Evolutionary conservation across 371 early-diverging fungal species (phyloP), one percentile per base, ranked within the genome.

Genomic region (Mortierella sp.): DNA sequence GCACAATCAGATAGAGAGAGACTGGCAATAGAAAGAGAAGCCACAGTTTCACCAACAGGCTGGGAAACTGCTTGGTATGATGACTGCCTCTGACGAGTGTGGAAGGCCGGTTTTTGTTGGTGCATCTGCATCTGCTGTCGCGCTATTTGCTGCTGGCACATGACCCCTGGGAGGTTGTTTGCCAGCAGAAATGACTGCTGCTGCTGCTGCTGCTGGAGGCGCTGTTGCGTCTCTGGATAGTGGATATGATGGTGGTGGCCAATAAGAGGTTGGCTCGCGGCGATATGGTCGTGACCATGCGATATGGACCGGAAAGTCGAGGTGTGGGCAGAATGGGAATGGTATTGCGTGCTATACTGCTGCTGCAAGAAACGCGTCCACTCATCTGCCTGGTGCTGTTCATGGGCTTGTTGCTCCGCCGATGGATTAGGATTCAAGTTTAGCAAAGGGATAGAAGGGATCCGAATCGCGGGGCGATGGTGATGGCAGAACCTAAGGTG

Each of bases 401-500:
- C 63, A 45, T 64, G 55, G 16, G 47, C 37, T 22, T 61, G 57
- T 39, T 74, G 68, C 35, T 68, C 74, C 0, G 64, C 55, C n/a
- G 65, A 67, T 12, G 68, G 68, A 18, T 64, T 55, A 14, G 68
- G 64, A 40, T 71, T 73, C 59, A 55, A 26, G 61, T 66, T 73
- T 35, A 68, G 3, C 28, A 74, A 51, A 0, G 75, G 75, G 37
- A 75, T 37, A 0, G 58, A 58, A 0, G 81, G 76, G 55, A 81
- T 72, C 5, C 75, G 81, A 57, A 81, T 75, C 18, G 81, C 81
- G 10, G 81, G 81, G 2, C 81, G 72, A 43, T 81, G 81, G 26
- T 81, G 81, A 30, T 81, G 81, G 12, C 81, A 81, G 39, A 75
- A 81, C 20, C 61, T 72, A 24, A 81, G 66, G 54, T 81, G 81